Evolutionary conservation across 2,329 filamentous ascomycete species (phyloP).

Genomic region (Stagonosporopsis rhizophila): DNA sequence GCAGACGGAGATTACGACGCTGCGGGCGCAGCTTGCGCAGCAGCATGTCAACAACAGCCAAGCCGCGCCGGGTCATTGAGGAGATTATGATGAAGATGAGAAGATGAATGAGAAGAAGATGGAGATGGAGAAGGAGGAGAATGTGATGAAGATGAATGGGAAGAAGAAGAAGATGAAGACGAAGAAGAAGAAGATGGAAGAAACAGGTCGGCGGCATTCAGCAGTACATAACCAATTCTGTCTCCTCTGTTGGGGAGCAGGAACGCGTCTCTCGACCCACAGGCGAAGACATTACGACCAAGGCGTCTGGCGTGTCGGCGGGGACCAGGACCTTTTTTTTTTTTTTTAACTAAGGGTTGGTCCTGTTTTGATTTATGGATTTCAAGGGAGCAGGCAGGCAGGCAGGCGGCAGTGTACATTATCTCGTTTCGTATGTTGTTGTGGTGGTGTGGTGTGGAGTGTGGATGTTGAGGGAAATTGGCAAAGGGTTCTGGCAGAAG

Average conservation of each 20-base stretch:
- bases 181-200: too few relatives aligned
- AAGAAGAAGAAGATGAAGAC: too few relatives aligned
- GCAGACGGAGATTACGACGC: conserved; percentile 53
- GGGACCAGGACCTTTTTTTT: not conserved
- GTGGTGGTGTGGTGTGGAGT: too few relatives aligned
- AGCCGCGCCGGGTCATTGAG: conserved; percentile 19
- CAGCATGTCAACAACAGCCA: conserved; percentile 41
- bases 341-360: not conserved
- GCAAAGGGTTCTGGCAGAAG: too few relatives aligned
- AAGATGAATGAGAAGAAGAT: too few relatives aligned
- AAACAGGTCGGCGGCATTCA: too few relatives aligned
- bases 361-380: conserved; percentile 1
- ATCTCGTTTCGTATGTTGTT: too few relatives aligned
- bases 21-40: conserved; percentile 48
- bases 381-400: too few relatives aligned
- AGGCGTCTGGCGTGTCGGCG: conserved; percentile 7
- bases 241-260: not conserved
- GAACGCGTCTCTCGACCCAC: conserved; percentile 12
- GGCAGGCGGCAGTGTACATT: too few relatives aligned
- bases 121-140: too few relatives aligned
- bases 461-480: too few relatives aligned
- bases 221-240: conserved; percentile 7
- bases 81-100: not conserved
- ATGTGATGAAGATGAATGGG: not conserved
- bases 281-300: conserved; percentile 13